These are phyloP conservation scores for Diplodia sapinea DNA, from an alignment of 2,329 filamentous ascomycete genomes.

Conservation along the genomic window DNA sequence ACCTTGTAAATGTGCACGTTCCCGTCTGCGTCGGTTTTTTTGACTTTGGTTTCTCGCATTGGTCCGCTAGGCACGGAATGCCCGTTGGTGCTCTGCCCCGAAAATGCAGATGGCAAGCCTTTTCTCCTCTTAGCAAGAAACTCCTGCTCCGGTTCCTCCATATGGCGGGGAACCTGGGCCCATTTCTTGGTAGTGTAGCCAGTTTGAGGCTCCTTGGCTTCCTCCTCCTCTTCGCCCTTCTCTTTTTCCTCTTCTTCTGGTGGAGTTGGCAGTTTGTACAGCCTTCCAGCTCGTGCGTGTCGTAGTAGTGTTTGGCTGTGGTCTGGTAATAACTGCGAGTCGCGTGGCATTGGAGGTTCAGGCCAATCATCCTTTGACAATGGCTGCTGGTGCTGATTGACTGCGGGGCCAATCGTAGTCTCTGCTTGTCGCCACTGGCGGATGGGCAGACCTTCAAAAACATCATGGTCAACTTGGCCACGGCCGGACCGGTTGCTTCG, in stretches of 20 bases:
- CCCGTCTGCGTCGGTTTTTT: conserved; percentile 74
- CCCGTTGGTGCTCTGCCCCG: conserved; percentile 8
- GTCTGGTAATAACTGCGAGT: conserved; percentile 75
- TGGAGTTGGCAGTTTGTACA: conserved; percentile 74
- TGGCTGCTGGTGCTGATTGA: conserved; percentile 59
- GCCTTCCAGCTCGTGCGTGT: conserved; percentile 75
- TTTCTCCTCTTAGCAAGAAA: conserved; percentile 67
- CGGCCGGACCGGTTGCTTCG: conserved; percentile 64
- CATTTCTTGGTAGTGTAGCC: conserved; percentile 65
- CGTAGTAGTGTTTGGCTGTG: conserved; percentile 84
- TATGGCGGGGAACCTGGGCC: conserved; percentile 61
- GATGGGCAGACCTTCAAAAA: conserved; percentile 78
- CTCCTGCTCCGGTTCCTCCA: conserved; percentile 65
- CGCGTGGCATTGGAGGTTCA: conserved; percentile 87
- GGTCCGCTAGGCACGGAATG: conserved; percentile 32
- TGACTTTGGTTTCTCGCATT: conserved; percentile 81
- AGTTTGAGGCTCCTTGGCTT: conserved; percentile 52
- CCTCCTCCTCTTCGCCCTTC: conserved; percentile 52
- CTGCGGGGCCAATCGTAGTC: conserved; percentile 69
- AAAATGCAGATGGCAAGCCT: conserved; percentile 58
- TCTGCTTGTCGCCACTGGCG: conserved; percentile 83
- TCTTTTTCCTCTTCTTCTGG: conserved; percentile 66
- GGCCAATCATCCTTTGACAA: conserved; percentile 65
- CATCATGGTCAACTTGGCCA: conserved; percentile 67
- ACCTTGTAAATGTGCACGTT: conserved; percentile 86